A percentile compares a stretch with the other conserved stretches of the same genome.
Conservation (phyloP, 495 filamentous ascomycete species). For the Tuber indicum region DNA sequence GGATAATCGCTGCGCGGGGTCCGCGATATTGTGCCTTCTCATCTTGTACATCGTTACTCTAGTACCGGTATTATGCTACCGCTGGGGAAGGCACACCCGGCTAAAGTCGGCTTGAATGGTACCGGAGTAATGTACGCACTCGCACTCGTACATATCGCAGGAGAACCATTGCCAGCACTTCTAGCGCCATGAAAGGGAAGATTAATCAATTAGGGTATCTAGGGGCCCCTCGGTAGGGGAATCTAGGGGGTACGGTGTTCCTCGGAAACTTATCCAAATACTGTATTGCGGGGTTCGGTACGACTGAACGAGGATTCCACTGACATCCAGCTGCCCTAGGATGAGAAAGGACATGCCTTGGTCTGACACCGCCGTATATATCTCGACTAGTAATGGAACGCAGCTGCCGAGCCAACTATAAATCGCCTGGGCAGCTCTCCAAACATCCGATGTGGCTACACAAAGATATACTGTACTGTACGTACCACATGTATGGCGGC, state of each 20-base stretch:
- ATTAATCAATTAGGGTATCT: neutral
- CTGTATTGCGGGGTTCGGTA: constrained; percentile 2
- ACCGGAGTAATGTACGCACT: too few species aligned
- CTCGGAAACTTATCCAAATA: constrained; percentile 1
- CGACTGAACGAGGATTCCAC: neutral
- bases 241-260: neutral
- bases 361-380: neutral
- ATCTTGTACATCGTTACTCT: neutral
- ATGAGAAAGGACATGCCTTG: neutral
- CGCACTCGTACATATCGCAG: neutral
- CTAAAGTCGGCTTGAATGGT: neutral
- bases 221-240: neutral
- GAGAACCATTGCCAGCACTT: neutral
- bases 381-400: constrained; percentile 17
- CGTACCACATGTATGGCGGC: constrained; percentile 28
- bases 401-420: constrained; percentile 11
- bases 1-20: neutral
- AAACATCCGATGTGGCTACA: neutral
- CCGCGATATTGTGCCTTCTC: neutral
- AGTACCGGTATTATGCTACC: neutral
- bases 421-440: neutral
- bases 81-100: neutral
- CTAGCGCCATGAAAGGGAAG: neutral
- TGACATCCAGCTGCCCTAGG: neutral
- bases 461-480: neutral